These are phyloP conservation scores for Trametes versicolor DNA, from an alignment of 1,284 basidiomycete species.

Conservation along the genomic window DNA sequence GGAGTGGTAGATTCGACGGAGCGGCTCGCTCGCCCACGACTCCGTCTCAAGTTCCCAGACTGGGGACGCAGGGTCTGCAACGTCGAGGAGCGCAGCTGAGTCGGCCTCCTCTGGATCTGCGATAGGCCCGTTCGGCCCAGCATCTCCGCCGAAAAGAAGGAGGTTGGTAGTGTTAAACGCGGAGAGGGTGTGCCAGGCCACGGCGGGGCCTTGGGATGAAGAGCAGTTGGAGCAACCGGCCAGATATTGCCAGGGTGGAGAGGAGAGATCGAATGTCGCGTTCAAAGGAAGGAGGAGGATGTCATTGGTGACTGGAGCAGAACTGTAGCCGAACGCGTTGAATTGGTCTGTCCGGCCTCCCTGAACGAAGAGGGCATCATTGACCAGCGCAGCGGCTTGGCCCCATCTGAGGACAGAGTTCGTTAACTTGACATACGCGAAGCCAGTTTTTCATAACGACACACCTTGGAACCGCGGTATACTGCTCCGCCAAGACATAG, in stretches of 20 bases:
- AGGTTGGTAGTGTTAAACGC: slow-evolving; percentile 63
- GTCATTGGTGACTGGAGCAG: slow-evolving; percentile 78
- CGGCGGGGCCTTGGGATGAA: slow-evolving; percentile 60
- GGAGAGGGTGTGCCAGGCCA: slow-evolving; percentile 86
- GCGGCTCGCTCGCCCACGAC: slow-evolving; percentile 74
- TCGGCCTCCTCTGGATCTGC: slow-evolving; percentile 64
- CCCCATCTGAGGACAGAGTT: slow-evolving; percentile 75
- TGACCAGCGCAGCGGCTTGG: slow-evolving; percentile 71
- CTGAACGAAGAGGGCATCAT: slow-evolving; percentile 73
- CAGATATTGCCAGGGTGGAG: slow-evolving; percentile 74
- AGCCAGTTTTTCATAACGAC: slow-evolving; percentile 9
- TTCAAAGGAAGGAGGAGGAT: slow-evolving; percentile 75
- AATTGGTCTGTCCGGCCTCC: slow-evolving; percentile 82
- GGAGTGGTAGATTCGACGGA: slow-evolving; percentile 78
- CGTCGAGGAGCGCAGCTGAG: slow-evolving; percentile 68
- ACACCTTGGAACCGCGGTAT: slow-evolving; percentile 42
- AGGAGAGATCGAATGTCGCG: slow-evolving; percentile 61
- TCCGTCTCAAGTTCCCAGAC: slow-evolving; percentile 58
- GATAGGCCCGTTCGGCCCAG: slow-evolving; percentile 64
- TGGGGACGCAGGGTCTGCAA: slow-evolving; percentile 50
- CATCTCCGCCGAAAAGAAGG: slow-evolving; percentile 81
- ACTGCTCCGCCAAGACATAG: slow-evolving; percentile 32
- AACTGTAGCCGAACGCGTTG: slow-evolving; percentile 75
- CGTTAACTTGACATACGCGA: background rate
- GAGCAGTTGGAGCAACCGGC: slow-evolving; percentile 56